phyloP scores from a whole-genome alignment of 345 rosid species.

The Populus alba region DNA sequence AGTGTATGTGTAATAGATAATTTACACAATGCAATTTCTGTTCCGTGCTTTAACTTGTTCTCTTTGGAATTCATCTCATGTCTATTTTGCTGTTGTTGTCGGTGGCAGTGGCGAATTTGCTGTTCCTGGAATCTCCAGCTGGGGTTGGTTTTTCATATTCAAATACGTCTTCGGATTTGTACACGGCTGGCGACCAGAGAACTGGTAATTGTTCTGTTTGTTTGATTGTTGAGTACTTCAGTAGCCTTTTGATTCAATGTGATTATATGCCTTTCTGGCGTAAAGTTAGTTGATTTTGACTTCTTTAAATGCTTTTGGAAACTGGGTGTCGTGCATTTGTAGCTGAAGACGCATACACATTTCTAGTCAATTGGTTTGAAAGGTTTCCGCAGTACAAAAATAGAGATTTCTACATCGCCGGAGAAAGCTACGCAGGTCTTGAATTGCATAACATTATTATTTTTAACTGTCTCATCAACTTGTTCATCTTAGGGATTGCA shows the following conservation, averaged over 20 bases:
- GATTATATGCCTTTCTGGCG: background rate
- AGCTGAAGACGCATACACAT: constrained; percentile 90
- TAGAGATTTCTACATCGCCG: constrained; percentile 88
- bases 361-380: constrained; percentile 84
- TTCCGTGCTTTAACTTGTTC: background rate
- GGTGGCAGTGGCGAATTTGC: constrained; percentile 79
- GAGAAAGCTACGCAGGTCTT: constrained; percentile 94
- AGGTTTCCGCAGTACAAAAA: constrained; percentile 95
- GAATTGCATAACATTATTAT: background rate
- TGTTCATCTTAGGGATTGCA: background rate
- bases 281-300: constrained; percentile 16
- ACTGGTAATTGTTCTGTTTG: constrained; percentile 51
- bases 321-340: constrained; percentile 20
- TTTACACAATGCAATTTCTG: background rate
- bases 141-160: constrained; percentile 96
- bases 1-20: constrained; percentile 34
- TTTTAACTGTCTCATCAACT: background rate
- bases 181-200: constrained; percentile 75
- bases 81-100: background rate
- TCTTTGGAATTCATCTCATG: background rate
- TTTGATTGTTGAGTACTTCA: background rate
- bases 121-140: constrained; percentile 93
- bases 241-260: background rate
- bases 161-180: constrained; percentile 77
- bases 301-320: constrained; percentile 10